phyloP scores from a whole-genome alignment of 306 rosid species.

The Sicyos baderoa region DNA sequence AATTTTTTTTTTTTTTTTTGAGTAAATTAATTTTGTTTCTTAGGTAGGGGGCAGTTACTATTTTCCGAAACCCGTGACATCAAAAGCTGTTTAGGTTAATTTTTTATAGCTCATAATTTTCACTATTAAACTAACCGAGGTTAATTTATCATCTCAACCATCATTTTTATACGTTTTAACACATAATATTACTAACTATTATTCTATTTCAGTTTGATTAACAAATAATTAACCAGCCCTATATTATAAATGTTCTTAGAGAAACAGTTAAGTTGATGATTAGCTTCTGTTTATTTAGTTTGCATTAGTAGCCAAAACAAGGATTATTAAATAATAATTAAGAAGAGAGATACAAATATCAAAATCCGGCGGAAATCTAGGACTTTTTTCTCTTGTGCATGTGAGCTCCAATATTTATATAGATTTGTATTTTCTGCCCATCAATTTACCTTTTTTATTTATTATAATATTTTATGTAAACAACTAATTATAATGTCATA shows the following conservation, averaged over 20 bases:
- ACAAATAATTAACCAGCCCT: not conserved
- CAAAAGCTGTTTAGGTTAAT: not conserved
- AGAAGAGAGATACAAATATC: not conserved
- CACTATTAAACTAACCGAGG: not conserved
- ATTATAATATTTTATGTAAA: not conserved
- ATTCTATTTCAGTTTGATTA: not conserved
- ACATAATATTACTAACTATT: not conserved
- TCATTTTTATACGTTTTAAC: not conserved
- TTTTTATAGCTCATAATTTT: not conserved
- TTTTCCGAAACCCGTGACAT: not conserved
- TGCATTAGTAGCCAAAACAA: constrained; percentile 14
- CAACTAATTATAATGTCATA: not conserved
- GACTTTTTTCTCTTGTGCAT: constrained; percentile 27
- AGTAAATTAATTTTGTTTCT: not conserved
- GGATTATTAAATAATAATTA: constrained; percentile 11
- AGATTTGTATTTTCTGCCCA: constrained; percentile 6
- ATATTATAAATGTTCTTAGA: not conserved
- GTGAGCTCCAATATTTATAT: constrained; percentile 30
- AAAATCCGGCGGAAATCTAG: constrained; percentile 42
- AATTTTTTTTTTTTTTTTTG: not conserved
- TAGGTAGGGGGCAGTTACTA: not conserved
- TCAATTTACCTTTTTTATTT: not conserved
- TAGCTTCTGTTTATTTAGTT: constrained; percentile 5
- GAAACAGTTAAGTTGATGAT: constrained; percentile 11
- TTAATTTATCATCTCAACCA: not conserved